phyloP scores from a whole-genome alignment of 768 basidiomycete species.

The Psilocybe cubensis region DNA sequence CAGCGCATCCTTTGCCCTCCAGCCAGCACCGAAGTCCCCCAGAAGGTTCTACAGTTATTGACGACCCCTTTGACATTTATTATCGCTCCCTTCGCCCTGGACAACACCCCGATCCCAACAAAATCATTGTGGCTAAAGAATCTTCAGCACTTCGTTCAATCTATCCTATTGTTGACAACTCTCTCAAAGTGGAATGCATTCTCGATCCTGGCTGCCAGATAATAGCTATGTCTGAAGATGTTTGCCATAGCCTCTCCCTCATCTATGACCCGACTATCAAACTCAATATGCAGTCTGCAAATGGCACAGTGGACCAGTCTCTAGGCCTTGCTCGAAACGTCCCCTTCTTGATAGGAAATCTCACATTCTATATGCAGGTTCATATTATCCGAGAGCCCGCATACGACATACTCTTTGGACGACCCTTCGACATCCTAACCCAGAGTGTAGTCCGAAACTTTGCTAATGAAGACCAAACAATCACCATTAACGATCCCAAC shows the following conservation, averaged over 20 bases:
- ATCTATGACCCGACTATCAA: slow-evolving; percentile 22
- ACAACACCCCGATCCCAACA: slow-evolving; percentile 6
- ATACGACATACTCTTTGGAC: slow-evolving; percentile 30
- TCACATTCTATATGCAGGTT: slow-evolving; percentile 30
- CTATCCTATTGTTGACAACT: slow-evolving; percentile 16
- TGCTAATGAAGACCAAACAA: slow-evolving; percentile 17
- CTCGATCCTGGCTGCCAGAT: slow-evolving; percentile 30
- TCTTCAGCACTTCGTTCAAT: slow-evolving; percentile 19
- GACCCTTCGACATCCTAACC: slow-evolving; percentile 33
- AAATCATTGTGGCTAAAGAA: slow-evolving; percentile 21
- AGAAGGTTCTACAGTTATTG: not conserved
- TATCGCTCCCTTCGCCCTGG: slow-evolving; percentile 12
- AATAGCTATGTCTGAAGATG: slow-evolving; percentile 27
- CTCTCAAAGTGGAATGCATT: slow-evolving; percentile 14
- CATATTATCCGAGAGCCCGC: slow-evolving; percentile 28
- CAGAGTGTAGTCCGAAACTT: slow-evolving; percentile 18
- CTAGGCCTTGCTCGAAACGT: slow-evolving; percentile 26
- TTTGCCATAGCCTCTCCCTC: slow-evolving; percentile 17
- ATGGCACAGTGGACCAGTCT: slow-evolving; percentile 21
- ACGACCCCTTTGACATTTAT: slow-evolving; percentile 8
- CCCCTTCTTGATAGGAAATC: no score
- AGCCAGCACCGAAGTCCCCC: slow-evolving; percentile 7
- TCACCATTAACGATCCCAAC: slow-evolving; percentile 31
- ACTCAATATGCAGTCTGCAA: slow-evolving; percentile 27
- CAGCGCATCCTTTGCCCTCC: not conserved